phyloP scores from a whole-genome alignment of 2,329 filamentous ascomycete species.

The Neofusicoccum laricinum region DNA sequence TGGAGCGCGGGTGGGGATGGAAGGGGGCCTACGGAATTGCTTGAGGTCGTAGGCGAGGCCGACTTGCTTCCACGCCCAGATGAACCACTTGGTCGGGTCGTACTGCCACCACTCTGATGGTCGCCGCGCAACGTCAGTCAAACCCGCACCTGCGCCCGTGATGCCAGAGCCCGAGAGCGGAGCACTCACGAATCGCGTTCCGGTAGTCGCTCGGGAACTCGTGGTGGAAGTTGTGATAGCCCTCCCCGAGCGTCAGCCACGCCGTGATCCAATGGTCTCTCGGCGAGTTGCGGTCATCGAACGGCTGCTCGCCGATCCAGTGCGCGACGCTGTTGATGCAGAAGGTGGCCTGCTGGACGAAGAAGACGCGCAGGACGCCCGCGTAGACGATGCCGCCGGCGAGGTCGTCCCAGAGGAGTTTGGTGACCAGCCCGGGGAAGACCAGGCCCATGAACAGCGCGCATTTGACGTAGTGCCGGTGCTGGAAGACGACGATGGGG shows the following conservation, averaged over 20 bases:
- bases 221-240: conserved; percentile 95
- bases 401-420: conserved; percentile 79
- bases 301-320: conserved; percentile 89
- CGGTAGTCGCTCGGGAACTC: conserved; percentile 92
- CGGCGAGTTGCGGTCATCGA: conserved; percentile 88
- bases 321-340: conserved; percentile 89
- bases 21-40: conserved; percentile 63
- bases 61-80: conserved; percentile 79
- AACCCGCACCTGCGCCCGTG: not conserved
- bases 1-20: not conserved
- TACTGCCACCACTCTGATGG: conserved; percentile 74
- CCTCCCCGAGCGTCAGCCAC: conserved; percentile 79
- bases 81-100: conserved; percentile 83
- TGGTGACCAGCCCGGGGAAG: conserved; percentile 72
- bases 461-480: conserved; percentile 79
- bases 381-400: conserved; percentile 79
- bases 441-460: conserved; percentile 74
- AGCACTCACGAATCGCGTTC: conserved; percentile 64
- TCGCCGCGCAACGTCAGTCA: not conserved
- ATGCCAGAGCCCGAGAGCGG: too few species aligned
- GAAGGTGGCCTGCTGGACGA: conserved; percentile 90
- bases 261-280: conserved; percentile 86
- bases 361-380: conserved; percentile 82
- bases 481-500: conserved; percentile 80
- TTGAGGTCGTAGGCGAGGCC: conserved; percentile 84